A percentile compares a stretch with the other conserved stretches of the same genome.
Evolutionary conservation across 2,329 filamentous ascomycete genomes (phyloP).

Genomic region (Hymenoscyphus infarciens): DNA sequence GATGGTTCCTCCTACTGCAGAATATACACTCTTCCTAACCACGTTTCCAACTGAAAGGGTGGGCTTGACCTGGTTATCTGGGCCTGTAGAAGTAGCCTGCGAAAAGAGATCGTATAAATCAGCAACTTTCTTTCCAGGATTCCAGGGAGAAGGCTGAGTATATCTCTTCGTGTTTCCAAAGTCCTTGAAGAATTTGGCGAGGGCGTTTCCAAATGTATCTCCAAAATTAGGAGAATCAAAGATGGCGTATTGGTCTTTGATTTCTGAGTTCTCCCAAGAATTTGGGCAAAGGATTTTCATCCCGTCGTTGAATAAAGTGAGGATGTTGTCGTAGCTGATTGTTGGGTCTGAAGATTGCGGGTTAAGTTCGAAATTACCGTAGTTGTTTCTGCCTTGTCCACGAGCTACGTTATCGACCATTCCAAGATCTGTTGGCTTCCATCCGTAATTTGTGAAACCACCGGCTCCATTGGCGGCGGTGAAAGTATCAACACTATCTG

Average conservation of each 20-base stretch:
- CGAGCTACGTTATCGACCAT: slow-evolving; percentile 12
- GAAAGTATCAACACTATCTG: slow-evolving; percentile 15
- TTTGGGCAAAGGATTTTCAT: slow-evolving; percentile 21
- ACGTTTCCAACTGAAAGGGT: slow-evolving; percentile 16
- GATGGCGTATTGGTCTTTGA: slow-evolving; percentile 19
- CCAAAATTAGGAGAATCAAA: slow-evolving; percentile 18
- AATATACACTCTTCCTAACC: slow-evolving; percentile 17
- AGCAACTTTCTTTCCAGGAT: slow-evolving; percentile 14
- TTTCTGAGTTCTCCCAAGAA: slow-evolving; percentile 18
- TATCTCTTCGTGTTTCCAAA: slow-evolving; percentile 15
- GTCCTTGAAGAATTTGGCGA: slow-evolving; percentile 17
- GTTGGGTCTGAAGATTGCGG: slow-evolving; percentile 13
- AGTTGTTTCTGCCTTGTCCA: slow-evolving; percentile 19
- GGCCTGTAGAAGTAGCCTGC: slow-evolving; percentile 9
- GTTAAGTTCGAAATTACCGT: slow-evolving; percentile 19
- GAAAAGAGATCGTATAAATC: slow-evolving; percentile 19
- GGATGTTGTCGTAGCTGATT: slow-evolving; percentile 12
- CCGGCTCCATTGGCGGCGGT: slow-evolving; percentile 21
- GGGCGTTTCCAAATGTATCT: slow-evolving; percentile 17
- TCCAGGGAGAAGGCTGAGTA: slow-evolving; percentile 17
- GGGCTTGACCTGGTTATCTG: slow-evolving; percentile 18
- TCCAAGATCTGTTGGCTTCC: slow-evolving; percentile 13
- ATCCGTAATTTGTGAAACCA: slow-evolving; percentile 19
- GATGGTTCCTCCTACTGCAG: slow-evolving; percentile 16
- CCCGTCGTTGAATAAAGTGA: slow-evolving; percentile 17